A percentile compares a stretch with the other conserved stretches of the same genome.
phyloP scores from a whole-genome alignment of 2,329 filamentous ascomycete species.

The Aspergillus sp. region DNA sequence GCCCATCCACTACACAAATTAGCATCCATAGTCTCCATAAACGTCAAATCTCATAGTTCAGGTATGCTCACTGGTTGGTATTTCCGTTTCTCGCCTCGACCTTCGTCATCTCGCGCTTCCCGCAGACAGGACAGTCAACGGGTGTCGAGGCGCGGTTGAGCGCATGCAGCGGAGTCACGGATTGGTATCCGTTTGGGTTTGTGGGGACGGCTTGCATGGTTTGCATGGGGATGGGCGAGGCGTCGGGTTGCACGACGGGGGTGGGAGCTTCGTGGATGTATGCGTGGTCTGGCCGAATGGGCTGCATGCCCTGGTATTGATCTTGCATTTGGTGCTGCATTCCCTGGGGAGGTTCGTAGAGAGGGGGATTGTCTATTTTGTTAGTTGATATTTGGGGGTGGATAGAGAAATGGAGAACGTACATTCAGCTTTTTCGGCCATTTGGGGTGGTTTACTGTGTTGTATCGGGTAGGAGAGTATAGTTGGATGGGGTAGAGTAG shows the following conservation, averaged over 20 bases:
- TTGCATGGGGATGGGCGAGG: neutral
- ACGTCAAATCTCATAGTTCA: no score
- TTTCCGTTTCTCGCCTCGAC: slow-evolving; percentile 15
- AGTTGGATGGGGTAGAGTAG: no score
- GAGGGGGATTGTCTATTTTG: no score
- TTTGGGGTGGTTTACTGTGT: no score
- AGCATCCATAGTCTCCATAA: no score
- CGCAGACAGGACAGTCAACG: slow-evolving; percentile 46
- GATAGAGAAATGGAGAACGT: no score
- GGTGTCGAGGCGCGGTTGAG: slow-evolving; percentile 33
- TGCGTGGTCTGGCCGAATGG: neutral
- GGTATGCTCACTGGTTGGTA: slow-evolving; percentile 26
- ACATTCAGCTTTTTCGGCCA: no score
- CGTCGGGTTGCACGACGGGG: neutral
- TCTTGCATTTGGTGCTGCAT: neutral
- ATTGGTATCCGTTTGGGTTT: slow-evolving; percentile 19
- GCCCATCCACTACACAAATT: slow-evolving; percentile 40
- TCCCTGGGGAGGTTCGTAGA: neutral
- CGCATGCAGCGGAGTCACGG: slow-evolving; percentile 18
- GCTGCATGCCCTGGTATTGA: neutral
- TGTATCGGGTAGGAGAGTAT: no score
- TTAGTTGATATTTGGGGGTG: no score
- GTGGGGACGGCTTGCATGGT: slow-evolving; percentile 1
- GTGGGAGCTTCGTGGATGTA: neutral
- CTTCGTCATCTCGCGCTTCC: slow-evolving; percentile 30